Evolutionary conservation across 225 moss, liverwort and hornwort genomes (phyloP).

Genomic region (Sphagnum tenellum): DNA sequence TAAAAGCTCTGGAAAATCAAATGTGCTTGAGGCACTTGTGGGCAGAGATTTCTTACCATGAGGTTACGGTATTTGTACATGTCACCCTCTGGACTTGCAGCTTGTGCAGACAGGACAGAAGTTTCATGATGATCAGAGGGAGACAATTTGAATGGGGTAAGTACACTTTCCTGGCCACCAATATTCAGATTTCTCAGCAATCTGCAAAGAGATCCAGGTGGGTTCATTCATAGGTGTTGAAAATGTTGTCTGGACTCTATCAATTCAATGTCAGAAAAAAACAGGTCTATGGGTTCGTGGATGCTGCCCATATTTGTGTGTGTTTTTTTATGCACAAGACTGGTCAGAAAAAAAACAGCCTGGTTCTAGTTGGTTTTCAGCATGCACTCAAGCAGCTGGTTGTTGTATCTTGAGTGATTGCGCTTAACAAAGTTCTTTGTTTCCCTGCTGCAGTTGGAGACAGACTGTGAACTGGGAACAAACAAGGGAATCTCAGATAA

Average conservation of each 20-base stretch:
- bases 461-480: constrained; percentile 87
- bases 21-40: constrained; percentile 93
- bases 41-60: constrained; percentile 96
- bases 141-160: constrained; percentile 97
- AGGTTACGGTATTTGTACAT: constrained; percentile 92
- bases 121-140: constrained; percentile 73
- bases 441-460: constrained; percentile 68
- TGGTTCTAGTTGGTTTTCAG: too few relatives aligned
- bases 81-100: constrained; percentile 87
- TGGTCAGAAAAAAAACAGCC: too few relatives aligned
- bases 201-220: constrained; percentile 97
- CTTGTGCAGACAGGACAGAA: constrained; percentile 89
- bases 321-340: too few relatives aligned
- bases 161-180: constrained; percentile 93
- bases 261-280: too few relatives aligned
- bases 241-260: too few relatives aligned
- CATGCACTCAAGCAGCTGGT: too few relatives aligned
- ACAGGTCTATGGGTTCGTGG: too few relatives aligned
- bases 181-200: constrained; percentile 82
- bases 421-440: not conserved
- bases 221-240: not conserved
- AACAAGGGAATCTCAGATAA: constrained; percentile 98
- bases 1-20: constrained; percentile 97
- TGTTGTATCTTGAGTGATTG: too few relatives aligned
- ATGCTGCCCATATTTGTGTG: too few relatives aligned